Conservation (phyloP, 306 rosid species). For the Arachis stenosperma region DNA sequence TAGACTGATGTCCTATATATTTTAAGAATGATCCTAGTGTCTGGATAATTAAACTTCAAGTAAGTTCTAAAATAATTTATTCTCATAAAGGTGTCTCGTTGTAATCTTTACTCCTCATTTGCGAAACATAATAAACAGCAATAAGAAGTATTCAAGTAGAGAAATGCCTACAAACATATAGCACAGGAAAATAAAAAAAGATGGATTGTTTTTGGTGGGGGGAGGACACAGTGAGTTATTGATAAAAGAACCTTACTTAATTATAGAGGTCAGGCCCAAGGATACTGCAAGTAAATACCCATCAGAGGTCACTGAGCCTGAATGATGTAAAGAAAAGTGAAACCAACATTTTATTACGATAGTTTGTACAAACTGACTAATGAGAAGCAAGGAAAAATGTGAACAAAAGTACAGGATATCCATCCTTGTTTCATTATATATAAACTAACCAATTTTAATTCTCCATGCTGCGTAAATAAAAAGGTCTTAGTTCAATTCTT, state of each 20-base stretch:
- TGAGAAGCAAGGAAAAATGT: background rate
- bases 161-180: conserved; percentile 20
- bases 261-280: conserved; percentile 81
- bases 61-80: conserved; percentile 6
- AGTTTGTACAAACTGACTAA: conserved; percentile 24
- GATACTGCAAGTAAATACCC: conserved; percentile 87
- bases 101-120: conserved; percentile 11
- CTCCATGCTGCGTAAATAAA: background rate
- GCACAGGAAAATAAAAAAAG: conserved; percentile 3
- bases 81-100: conserved; percentile 1
- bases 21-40: conserved; percentile 1
- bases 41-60: conserved; percentile 12
- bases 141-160: conserved; percentile 29
- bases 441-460: background rate
- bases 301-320: conserved; percentile 67
- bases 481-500: background rate
- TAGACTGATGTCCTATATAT: background rate
- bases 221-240: background rate
- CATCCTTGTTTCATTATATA: conserved; percentile 12
- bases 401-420: conserved; percentile 9
- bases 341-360: conserved; percentile 3
- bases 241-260: conserved; percentile 64
- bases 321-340: conserved; percentile 30
- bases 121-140: conserved; percentile 13
- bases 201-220: no score